Evolutionary conservation across 2,329 filamentous ascomycete species (phyloP).

Genomic region (Lasiodiplodia sp.): DNA sequence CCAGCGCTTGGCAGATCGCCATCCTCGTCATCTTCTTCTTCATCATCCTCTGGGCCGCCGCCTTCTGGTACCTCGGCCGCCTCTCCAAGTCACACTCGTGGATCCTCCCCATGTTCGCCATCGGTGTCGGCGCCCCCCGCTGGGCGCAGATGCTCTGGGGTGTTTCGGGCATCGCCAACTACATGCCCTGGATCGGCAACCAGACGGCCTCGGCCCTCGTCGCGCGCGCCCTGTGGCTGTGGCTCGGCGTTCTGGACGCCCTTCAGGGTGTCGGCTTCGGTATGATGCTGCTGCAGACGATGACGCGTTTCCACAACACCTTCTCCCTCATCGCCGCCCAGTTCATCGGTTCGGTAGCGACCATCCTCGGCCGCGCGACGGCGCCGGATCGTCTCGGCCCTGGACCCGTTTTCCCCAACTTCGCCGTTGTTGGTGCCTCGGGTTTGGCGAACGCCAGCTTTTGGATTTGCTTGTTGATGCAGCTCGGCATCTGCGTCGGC

Average conservation of each 20-base stretch:
- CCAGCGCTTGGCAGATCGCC: constrained; percentile 63
- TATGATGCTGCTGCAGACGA: constrained; percentile 71
- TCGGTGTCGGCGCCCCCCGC: constrained; percentile 69
- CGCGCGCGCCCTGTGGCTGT: constrained; percentile 68
- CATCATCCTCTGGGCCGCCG: constrained; percentile 61
- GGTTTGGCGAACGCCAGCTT: constrained; percentile 62
- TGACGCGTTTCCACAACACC: constrained; percentile 70
- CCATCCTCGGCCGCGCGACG: constrained; percentile 66
- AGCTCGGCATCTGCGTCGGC: constrained; percentile 65
- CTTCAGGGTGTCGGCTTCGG: constrained; percentile 72
- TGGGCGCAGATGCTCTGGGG: constrained; percentile 75
- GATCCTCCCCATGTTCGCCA: constrained; percentile 72
- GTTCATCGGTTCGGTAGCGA: constrained; percentile 67
- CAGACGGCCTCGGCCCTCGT: constrained; percentile 63
- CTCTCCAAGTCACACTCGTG: constrained; percentile 69
- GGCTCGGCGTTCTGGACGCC: constrained; percentile 70
- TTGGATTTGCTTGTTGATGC: constrained; percentile 66
- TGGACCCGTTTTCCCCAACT: constrained; percentile 68
- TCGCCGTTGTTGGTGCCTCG: constrained; percentile 55
- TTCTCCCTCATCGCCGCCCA: constrained; percentile 68
- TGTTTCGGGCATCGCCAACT: constrained; percentile 65
- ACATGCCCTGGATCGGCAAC: constrained; percentile 68
- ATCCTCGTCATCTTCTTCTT: constrained; percentile 65
- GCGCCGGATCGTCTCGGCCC: constrained; percentile 69
- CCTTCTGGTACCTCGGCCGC: constrained; percentile 60